Evolutionary conservation across 306 rosid genomes (phyloP), one percentile per base, ranked within the genome.

Genomic region (Quercus dentata): DNA sequence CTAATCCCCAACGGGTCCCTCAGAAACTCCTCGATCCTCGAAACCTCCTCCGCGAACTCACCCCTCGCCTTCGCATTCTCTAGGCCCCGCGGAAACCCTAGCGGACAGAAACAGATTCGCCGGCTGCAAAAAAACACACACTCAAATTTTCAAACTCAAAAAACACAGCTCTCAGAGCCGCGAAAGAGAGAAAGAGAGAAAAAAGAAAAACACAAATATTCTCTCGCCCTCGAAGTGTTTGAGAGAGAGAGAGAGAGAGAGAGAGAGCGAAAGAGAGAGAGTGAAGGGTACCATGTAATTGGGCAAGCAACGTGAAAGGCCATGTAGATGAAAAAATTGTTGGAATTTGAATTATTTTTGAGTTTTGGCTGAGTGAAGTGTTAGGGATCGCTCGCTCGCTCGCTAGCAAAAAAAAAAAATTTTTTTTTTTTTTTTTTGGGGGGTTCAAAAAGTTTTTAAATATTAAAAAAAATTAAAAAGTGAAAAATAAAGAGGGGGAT

Each of bases 271-370:
- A 57, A 79, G 69, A 64, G 20, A 77, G 35, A 77, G 59, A 5
- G 54, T 68, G 41, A 74, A 63, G 67, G 41, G 54, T 83, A 89
- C 95, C 95, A 89, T 84, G 95, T 91, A 87, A 91, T 89, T 89
- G 95, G 92, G 87, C 95, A 91, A 83, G 90, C 95, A 74, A 89
- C 95, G 88, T 91, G 95, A 91, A 91, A 91, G 83, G 95, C 95
- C 95, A 91, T 91, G 79, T 87, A 83, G 91, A 80, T 83, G 76
- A 82, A 25, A 63, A 63, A 14, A 1, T 67, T 67, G 10, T 21
- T 33, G 21, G 71, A 33, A 33, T 18, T 31, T 67, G 49, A 67
- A 31, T 17, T 33, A 3, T 67, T 67, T 31, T 67, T 33, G 69
- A 27, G 69, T 63, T 63, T 63, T 63, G 69, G 69, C 4, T 63